Conservation (phyloP, 352 stramenopile species). For the Globisporangium nodosum region DNA sequence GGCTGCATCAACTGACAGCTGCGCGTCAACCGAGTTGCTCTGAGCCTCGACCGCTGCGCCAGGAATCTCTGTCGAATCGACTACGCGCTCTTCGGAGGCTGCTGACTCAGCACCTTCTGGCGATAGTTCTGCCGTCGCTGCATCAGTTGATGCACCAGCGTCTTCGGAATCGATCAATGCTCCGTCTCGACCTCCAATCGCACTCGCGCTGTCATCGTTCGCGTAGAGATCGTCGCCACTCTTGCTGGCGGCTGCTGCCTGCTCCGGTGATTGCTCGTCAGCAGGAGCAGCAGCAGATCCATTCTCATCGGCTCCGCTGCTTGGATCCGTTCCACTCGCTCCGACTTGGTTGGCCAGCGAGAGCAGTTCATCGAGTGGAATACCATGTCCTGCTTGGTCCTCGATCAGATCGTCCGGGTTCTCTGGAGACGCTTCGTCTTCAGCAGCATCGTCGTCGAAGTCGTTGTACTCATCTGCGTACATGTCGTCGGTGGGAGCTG, state of each 20-base stretch:
- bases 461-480: constrained; percentile 54
- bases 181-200: constrained; percentile 15
- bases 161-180: background rate
- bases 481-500: constrained; percentile 25
- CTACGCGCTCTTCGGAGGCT: background rate
- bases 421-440: constrained; percentile 23
- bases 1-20: background rate
- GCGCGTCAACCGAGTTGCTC: background rate
- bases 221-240: constrained; percentile 31
- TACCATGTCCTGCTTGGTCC: background rate
- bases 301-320: background rate
- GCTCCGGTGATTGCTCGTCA: background rate
- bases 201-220: constrained; percentile 22
- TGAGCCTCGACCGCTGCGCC: background rate
- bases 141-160: background rate
- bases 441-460: constrained; percentile 41
- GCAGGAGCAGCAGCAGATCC: background rate
- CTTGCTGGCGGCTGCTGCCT: constrained; percentile 12
- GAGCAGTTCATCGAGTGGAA: constrained; percentile 10
- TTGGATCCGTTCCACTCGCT: background rate
- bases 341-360: constrained; percentile 5
- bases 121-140: background rate
- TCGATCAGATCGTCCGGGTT: background rate
- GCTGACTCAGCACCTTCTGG: background rate
- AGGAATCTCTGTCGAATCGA: background rate